phyloP scores from a whole-genome alignment of 2,329 filamentous ascomycete genomes.

The Tricladium varicosporioides region DNA sequence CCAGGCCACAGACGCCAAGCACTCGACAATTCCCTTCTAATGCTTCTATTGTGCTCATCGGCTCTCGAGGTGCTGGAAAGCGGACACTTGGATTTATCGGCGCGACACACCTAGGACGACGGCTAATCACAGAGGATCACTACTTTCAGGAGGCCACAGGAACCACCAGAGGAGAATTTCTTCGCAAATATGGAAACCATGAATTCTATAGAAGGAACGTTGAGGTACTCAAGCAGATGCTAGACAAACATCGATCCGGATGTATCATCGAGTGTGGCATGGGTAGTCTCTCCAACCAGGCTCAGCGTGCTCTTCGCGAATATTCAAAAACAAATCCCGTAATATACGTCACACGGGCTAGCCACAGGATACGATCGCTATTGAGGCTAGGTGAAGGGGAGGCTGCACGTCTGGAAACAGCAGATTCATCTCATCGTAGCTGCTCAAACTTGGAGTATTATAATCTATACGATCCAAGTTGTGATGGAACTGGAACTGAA shows the following conservation, averaged over 20 bases:
- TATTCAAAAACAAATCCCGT: conserved; percentile 66
- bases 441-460: conserved; percentile 69
- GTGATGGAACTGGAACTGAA: conserved; percentile 37
- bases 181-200: conserved; percentile 57
- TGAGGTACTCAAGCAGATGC: conserved; percentile 57
- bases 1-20: conserved; percentile 18
- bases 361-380: conserved; percentile 56
- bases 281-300: conserved; percentile 46
- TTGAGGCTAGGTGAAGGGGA: conserved; percentile 43
- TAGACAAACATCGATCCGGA: conserved; percentile 56
- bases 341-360: conserved; percentile 66
- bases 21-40: conserved; percentile 38
- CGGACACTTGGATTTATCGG: conserved; percentile 74
- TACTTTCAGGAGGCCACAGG: conserved; percentile 65
- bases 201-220: conserved; percentile 64
- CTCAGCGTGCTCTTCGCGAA: conserved; percentile 54
- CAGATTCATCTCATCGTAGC: conserved; percentile 43
- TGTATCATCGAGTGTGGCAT: conserved; percentile 70
- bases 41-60: conserved; percentile 71
- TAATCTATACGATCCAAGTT: conserved; percentile 44
- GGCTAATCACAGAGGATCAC: conserved; percentile 67
- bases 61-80: conserved; percentile 72
- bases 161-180: conserved; percentile 60
- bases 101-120: conserved; percentile 66
- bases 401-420: conserved; percentile 40